Conservation (phyloP, 441 rosid species). For the Eruca vesicaria region DNA sequence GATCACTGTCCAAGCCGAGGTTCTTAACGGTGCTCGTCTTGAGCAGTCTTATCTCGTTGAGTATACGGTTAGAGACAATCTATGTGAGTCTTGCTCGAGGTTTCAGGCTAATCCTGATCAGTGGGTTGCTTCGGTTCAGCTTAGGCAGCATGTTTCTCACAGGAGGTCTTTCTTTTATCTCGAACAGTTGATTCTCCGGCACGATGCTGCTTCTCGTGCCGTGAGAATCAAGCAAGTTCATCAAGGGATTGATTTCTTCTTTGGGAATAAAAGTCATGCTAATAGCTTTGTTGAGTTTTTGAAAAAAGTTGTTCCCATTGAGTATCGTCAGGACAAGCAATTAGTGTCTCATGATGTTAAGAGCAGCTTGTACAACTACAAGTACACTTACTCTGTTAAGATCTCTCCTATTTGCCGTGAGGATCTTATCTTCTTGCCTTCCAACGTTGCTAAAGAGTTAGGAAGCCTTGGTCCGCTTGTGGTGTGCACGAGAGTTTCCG, state of each 20-base stretch:
- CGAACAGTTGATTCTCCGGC: conserved; percentile 65
- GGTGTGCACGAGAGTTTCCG: conserved; percentile 67
- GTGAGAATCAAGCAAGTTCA: conserved; percentile 70
- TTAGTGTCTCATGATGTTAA: conserved; percentile 74
- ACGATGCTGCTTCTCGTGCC: conserved; percentile 64
- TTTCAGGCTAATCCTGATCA: conserved; percentile 74
- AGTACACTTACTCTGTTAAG: conserved; percentile 67
- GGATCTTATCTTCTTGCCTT: conserved; percentile 71
- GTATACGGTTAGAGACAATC: conserved; percentile 63
- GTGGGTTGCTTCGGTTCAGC: conserved; percentile 78
- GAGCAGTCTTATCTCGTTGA: conserved; percentile 68
- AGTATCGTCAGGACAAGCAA: conserved; percentile 48
- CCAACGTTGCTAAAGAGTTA: conserved; percentile 46
- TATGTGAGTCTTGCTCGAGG: conserved; percentile 73
- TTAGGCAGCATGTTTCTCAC: conserved; percentile 76
- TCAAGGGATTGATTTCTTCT: conserved; percentile 80
- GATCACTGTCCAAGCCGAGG: conserved; percentile 67
- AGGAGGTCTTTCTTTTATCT: conserved; percentile 69
- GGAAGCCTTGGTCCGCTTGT: conserved; percentile 76
- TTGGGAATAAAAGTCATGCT: conserved; percentile 68
- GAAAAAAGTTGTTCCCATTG: conserved; percentile 56
- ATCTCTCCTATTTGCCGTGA: conserved; percentile 73
- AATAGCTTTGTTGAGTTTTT: conserved; percentile 62
- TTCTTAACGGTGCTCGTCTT: conserved; percentile 59
- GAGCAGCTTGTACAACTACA: conserved; percentile 66